A percentile compares a stretch with the other conserved stretches of the same genome.
Evolutionary conservation across 2,329 filamentous ascomycete species (phyloP).

Genomic region (Chaetothyriales sp.): DNA sequence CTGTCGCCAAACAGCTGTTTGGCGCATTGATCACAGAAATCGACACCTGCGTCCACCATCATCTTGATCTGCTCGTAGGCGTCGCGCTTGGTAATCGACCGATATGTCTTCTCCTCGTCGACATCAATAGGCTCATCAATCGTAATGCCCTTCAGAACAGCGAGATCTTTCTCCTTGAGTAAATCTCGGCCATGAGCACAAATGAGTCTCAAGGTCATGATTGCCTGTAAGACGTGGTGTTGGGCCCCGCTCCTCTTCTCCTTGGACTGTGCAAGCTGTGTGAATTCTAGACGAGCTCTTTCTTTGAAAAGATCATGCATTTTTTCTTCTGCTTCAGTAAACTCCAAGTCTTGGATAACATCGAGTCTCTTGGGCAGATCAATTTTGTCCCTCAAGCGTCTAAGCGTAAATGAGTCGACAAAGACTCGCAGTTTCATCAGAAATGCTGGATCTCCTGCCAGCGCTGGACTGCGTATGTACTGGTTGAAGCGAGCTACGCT

Average conservation of each 20-base stretch:
- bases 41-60: slow-evolving; percentile 67
- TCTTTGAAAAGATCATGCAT: slow-evolving; percentile 76
- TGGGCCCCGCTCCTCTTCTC: slow-evolving; percentile 50
- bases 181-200: slow-evolving; percentile 92
- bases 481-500: slow-evolving; percentile 61
- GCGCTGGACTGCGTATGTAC: slow-evolving; percentile 74
- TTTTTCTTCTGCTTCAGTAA: slow-evolving; percentile 58
- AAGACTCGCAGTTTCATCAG: slow-evolving; percentile 74
- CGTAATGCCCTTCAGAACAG: slow-evolving; percentile 66
- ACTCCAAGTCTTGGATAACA: slow-evolving; percentile 58
- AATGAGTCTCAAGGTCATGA: slow-evolving; percentile 74
- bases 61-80: slow-evolving; percentile 77
- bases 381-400: slow-evolving; percentile 83
- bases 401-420: slow-evolving; percentile 86
- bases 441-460: slow-evolving; percentile 69
- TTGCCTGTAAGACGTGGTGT: slow-evolving; percentile 88
- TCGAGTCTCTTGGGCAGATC: slow-evolving; percentile 64
- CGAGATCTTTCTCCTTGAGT: slow-evolving; percentile 68
- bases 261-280: slow-evolving; percentile 55
- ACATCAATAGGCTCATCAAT: slow-evolving; percentile 77
- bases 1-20: slow-evolving; percentile 41
- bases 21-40: slow-evolving; percentile 58
- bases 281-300: slow-evolving; percentile 67
- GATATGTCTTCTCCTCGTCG: slow-evolving; percentile 54
- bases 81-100: slow-evolving; percentile 50